These are phyloP conservation scores for Fusarium gaditjirri DNA, from an alignment of 2,329 filamentous ascomycete genomes.

Conservation along the genomic window DNA sequence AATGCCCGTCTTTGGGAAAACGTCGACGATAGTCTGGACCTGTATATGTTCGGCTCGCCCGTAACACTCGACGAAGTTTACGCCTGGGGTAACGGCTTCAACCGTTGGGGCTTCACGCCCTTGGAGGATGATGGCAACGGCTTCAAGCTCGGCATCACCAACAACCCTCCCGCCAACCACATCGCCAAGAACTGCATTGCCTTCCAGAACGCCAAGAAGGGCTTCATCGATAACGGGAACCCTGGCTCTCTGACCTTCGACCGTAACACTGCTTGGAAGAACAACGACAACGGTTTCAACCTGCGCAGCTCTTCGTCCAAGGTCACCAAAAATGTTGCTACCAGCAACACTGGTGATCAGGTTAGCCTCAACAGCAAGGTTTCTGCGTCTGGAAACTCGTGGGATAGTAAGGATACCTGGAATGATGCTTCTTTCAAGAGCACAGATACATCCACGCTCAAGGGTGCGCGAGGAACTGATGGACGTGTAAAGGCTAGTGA, in stretches of 20 bases:
- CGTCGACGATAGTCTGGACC: slow-evolving; percentile 57
- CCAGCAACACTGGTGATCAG: slow-evolving; percentile 25
- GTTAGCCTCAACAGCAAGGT: slow-evolving; percentile 22
- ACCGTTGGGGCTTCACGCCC: slow-evolving; percentile 55
- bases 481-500: slow-evolving; percentile 54
- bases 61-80: slow-evolving; percentile 57
- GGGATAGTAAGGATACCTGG: slow-evolving; percentile 53
- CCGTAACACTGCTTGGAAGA: slow-evolving; percentile 59
- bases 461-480: slow-evolving; percentile 51
- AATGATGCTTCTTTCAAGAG: slow-evolving; percentile 53
- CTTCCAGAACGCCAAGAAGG: slow-evolving; percentile 56
- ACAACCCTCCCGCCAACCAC: slow-evolving; percentile 54
- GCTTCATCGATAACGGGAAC: slow-evolving; percentile 59
- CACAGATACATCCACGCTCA: slow-evolving; percentile 48
- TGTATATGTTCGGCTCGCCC: slow-evolving; percentile 52
- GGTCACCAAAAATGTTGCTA: slow-evolving; percentile 54
- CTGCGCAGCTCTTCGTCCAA: slow-evolving; percentile 45
- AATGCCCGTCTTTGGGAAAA: slow-evolving; percentile 61
- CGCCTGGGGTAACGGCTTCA: slow-evolving; percentile 59
- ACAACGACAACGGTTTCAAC: slow-evolving; percentile 47
- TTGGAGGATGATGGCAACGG: slow-evolving; percentile 61
- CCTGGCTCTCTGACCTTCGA: slow-evolving; percentile 53
- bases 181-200: slow-evolving; percentile 57
- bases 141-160: slow-evolving; percentile 57
- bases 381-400: slow-evolving; percentile 54